A percentile compares a stretch with the other conserved stretches of the same genome.
phyloP scores from a whole-genome alignment of 192 early-diverging fungal genomes.

The Podila clonocystis region DNA sequence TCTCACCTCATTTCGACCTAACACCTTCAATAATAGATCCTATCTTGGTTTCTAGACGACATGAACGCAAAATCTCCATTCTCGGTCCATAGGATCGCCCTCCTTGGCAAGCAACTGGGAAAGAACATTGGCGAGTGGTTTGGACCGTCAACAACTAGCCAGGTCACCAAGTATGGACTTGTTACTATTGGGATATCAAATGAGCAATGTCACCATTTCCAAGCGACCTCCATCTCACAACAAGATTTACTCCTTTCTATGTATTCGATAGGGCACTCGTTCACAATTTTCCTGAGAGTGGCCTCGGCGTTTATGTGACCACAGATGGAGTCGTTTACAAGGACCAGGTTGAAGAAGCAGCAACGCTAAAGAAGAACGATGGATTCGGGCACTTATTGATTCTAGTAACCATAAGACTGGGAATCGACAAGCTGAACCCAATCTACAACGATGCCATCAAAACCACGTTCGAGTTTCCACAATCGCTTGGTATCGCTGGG shows the following conservation, averaged over 20 bases:
- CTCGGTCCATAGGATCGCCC: conserved; percentile 93
- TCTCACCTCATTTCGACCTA: background rate
- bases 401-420: conserved; percentile 87
- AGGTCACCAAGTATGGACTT: conserved; percentile 76
- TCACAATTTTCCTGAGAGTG: conserved; percentile 61
- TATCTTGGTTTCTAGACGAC: conserved; percentile 87
- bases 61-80: conserved; percentile 74
- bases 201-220: background rate
- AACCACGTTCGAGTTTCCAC: conserved; percentile 79
- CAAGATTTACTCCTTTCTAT: background rate
- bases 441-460: conserved; percentile 82
- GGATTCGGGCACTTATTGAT: conserved; percentile 80
- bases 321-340: conserved; percentile 87
- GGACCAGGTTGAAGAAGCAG: conserved; percentile 69
- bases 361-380: conserved; percentile 48
- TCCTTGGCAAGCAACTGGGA: conserved; percentile 82
- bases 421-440: conserved; percentile 90
- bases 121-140: conserved; percentile 98
- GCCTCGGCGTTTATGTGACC: conserved; percentile 78
- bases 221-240: background rate
- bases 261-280: conserved; percentile 62
- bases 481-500: conserved; percentile 94
- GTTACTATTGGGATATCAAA: conserved; percentile 4
- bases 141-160: conserved; percentile 89
- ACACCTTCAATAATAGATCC: conserved; percentile 57